These are phyloP conservation scores for Rhynchosporium graminicola DNA, from an alignment of 2,329 filamentous ascomycete genomes.

Conservation along the genomic window DNA sequence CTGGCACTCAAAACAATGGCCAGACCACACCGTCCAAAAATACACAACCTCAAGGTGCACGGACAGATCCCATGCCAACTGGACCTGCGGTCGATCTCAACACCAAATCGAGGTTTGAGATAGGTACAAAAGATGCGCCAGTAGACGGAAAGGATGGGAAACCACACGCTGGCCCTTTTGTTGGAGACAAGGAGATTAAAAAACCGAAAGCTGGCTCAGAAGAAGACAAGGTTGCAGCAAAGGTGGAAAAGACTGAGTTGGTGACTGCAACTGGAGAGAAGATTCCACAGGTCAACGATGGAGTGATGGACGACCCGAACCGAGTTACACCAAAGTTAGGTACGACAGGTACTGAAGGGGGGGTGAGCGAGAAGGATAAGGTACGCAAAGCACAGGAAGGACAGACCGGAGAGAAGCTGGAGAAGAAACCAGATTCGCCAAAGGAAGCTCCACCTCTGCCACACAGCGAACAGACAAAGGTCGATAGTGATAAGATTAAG, in stretches of 20 bases:
- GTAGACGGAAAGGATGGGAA: conserved; percentile 93
- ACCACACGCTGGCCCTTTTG: conserved; percentile 83
- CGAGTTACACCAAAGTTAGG: conserved; percentile 76
- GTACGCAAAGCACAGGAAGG: conserved; percentile 68
- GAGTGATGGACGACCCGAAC: conserved; percentile 90
- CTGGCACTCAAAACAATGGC: conserved; percentile 33
- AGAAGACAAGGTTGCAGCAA: conserved; percentile 40
- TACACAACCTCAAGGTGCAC: conserved; percentile 27
- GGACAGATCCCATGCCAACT: conserved; percentile 28
- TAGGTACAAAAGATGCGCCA: conserved; percentile 76
- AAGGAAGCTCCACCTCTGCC: conserved; percentile 84
- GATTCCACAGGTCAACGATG: conserved; percentile 67
- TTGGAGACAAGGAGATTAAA: conserved; percentile 57
- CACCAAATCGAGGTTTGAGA: conserved; percentile 40
- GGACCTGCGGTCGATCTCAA: conserved; percentile 31
- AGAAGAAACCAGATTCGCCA: conserved; percentile 78
- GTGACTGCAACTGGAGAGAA: conserved; percentile 59
- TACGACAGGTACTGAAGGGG: conserved; percentile 84
- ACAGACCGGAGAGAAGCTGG: conserved; percentile 62
- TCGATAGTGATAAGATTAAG: conserved; percentile 44
- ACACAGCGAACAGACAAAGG: conserved; percentile 75
- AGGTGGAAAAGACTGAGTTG: conserved; percentile 53
- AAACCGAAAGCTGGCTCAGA: conserved; percentile 39
- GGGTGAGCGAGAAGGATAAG: conserved; percentile 85
- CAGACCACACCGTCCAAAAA: conserved; percentile 32